Base-by-base conservation (phyloP, 164 flowering plant species). In the Magnolia changhungtana region DNA sequence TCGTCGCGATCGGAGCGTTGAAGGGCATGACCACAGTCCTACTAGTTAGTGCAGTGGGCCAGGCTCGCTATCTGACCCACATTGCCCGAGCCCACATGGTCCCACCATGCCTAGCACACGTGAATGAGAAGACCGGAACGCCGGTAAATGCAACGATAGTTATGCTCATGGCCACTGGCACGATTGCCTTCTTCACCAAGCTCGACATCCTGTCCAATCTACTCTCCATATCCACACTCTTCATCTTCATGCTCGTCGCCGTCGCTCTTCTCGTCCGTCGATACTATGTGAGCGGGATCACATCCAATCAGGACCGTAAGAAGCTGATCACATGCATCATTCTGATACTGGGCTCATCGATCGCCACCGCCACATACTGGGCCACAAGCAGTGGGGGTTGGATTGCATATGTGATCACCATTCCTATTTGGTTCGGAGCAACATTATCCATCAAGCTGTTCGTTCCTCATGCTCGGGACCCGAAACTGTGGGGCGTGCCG, bases 11-110 rank as follows among this genome's bases (percentile, higher is more conserved):
- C 0, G 93, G 93, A 0, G 95, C 95, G 0, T 50, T 91, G 24
- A 88, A 87, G 63, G 92, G 94, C 7, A 92, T 93, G 96, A 90
- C 92, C 0, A 84, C 91, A 0, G 93, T 89, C 4, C 66, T 93
- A 63, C 82, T 93, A 0, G 96, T 83, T 7, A 52, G 80, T 0
- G 86, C 89, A 0, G 85, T 91, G 8, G 94, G 93, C 8, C 96
- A 90, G 74, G 93, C 98, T 2, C 81, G 98, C 37, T 91, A 93
- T 63, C 75, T 91, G 18, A 93, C 98, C 18, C 96, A 93, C 83
- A 93, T 93, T 49, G 94, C 88, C 0, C 80, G 98, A 1, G 86
- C 95, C 13, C 97, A 90, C 81, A 85, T 91, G 94, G 80, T 81
- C 81, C 95, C 97, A 0, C 97, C 97, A 10, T 89, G 88, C 85